These are phyloP conservation scores for Aechmea fasciata DNA, from an alignment of 176 grass and related monocot genomes.

Conservation along the genomic window DNA sequence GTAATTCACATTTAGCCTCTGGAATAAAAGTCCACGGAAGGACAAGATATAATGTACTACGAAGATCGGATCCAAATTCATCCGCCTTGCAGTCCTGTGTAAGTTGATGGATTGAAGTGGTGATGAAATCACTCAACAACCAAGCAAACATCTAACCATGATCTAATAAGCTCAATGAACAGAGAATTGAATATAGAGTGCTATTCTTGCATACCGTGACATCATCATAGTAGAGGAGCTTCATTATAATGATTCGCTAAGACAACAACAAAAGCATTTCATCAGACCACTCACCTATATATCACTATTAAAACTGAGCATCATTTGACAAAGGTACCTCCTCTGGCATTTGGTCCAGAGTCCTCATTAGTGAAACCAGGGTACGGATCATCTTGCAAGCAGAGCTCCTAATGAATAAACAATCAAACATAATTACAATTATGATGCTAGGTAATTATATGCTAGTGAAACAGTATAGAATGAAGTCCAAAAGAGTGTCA, in stretches of 20 bases:
- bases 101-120: not conserved
- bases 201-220: constrained; percentile 43
- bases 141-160: not conserved
- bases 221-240: constrained; percentile 89
- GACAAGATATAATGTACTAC: not conserved
- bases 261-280: constrained; percentile 24
- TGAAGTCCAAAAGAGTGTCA: not conserved
- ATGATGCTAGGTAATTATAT: not conserved
- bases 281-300: not conserved
- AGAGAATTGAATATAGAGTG: not conserved
- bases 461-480: not conserved
- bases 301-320: not conserved
- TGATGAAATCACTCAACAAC: not conserved
- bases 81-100: not conserved
- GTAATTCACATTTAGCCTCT: not conserved
- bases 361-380: constrained; percentile 95
- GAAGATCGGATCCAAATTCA: not conserved
- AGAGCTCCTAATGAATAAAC: constrained; percentile 50
- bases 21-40: not conserved
- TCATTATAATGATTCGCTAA: constrained; percentile 96
- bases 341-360: constrained; percentile 89
- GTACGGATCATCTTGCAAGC: constrained; percentile 98
- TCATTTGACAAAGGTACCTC: constrained; percentile 37
- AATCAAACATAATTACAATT: not conserved
- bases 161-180: not conserved